Evolutionary conservation across 1,139 yeast species (phyloP).

Genomic region (Candida tropicalis): DNA sequence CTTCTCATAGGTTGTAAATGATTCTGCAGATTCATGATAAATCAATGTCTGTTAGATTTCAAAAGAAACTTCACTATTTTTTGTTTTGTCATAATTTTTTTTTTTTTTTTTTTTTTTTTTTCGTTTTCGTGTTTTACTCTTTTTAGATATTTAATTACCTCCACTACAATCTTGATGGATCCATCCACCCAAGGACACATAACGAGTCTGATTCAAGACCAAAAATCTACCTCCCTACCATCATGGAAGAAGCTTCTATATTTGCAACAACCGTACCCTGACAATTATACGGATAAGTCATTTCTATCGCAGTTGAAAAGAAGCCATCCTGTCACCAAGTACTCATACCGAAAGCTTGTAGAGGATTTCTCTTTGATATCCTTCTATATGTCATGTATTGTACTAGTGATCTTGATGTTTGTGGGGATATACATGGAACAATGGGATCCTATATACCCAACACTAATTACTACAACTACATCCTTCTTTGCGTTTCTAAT

Average conservation of each 20-base stretch:
- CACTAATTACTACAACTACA: conserved; percentile 26
- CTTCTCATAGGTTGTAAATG: conserved; percentile 9
- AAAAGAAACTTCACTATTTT: too few relatives aligned
- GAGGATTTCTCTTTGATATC: conserved; percentile 72
- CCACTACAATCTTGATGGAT: background rate
- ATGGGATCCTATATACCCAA: conserved; percentile 48
- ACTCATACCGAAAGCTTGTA: conserved; percentile 63
- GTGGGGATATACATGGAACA: conserved; percentile 51
- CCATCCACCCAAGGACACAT: background rate
- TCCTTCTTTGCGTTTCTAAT: conserved; percentile 31
- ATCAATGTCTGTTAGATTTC: too few relatives aligned
- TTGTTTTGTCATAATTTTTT: background rate
- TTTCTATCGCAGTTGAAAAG: conserved; percentile 79
- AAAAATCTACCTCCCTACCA: background rate
- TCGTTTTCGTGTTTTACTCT: background rate
- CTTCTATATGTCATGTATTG: conserved; percentile 63
- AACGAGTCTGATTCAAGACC: background rate
- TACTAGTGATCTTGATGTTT: conserved; percentile 64
- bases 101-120: conserved; percentile 1
- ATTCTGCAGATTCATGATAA: conserved; percentile 2
- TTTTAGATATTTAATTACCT: background rate
- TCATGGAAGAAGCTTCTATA: conserved; percentile 87
- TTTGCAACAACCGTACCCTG: conserved; percentile 85
- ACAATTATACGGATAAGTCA: conserved; percentile 82
- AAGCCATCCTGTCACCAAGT: conserved; percentile 71